These are phyloP conservation scores for Hanseniaspora opuntiae DNA, from an alignment of 805 yeast species.

Conservation along the genomic window DNA sequence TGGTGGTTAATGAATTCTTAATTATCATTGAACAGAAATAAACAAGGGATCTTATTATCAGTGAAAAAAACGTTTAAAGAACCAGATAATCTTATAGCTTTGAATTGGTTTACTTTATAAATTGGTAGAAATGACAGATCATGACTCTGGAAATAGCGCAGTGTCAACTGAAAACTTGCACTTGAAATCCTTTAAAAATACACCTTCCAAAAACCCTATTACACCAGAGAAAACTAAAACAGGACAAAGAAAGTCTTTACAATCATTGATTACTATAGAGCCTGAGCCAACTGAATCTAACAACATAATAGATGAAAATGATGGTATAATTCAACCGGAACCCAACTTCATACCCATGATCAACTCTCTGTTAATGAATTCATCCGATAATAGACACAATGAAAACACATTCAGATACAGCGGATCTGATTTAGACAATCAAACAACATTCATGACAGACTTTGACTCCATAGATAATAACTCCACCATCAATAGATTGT, in stretches of 20 bases:
- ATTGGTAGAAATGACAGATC: background rate
- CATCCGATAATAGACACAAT: background rate
- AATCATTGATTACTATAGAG: conserved; percentile 4
- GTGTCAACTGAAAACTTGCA: conserved; percentile 1
- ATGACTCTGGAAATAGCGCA: background rate
- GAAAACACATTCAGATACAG: background rate
- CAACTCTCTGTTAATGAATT: background rate
- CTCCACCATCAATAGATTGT: conserved; percentile 4
- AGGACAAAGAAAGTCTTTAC: background rate
- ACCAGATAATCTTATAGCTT: no score
- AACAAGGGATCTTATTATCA: no score
- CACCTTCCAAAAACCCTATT: background rate
- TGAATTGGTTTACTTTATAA: background rate
- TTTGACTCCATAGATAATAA: background rate
- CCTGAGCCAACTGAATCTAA: background rate
- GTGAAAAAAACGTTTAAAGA: no score
- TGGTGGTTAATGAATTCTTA: background rate
- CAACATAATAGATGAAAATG: background rate
- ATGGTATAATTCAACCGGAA: conserved; percentile 10
- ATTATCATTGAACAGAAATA: no score
- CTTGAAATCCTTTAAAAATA: conserved; percentile 3
- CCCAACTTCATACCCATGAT: conserved; percentile 10
- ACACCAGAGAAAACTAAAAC: background rate
- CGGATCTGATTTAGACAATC: background rate
- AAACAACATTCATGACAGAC: background rate